phyloP scores from a whole-genome alignment of 2,329 filamentous ascomycete genomes.

The Aspergillus glaucus region DNA sequence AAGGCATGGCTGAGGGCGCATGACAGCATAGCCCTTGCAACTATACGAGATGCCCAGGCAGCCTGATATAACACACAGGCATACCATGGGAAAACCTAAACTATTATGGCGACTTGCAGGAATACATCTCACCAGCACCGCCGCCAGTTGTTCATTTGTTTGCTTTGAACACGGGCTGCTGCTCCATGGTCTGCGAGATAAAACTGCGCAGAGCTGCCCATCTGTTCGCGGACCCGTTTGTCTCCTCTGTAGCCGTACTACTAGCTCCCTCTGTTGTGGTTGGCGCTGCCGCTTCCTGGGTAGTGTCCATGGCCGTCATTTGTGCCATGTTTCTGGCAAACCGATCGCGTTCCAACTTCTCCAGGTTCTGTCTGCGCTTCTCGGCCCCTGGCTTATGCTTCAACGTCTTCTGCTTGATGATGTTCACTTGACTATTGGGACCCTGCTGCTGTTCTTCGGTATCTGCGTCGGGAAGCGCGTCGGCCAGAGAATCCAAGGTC shows the following conservation, averaged over 20 bases:
- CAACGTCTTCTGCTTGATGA: slow-evolving; percentile 69
- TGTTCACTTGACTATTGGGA: slow-evolving; percentile 51
- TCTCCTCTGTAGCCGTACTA: slow-evolving; percentile 1
- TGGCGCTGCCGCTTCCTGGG: slow-evolving; percentile 18
- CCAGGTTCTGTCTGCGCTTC: slow-evolving; percentile 75
- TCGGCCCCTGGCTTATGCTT: slow-evolving; percentile 70
- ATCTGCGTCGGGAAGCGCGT: slow-evolving; percentile 67
- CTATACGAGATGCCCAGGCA: not conserved
- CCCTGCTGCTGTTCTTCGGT: slow-evolving; percentile 44
- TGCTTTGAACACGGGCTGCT: slow-evolving; percentile 66
- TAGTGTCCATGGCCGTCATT: slow-evolving; percentile 45
- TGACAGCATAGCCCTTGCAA: not conserved
- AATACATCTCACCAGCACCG: too few relatives aligned
- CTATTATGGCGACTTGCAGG: too few relatives aligned
- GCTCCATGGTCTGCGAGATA: slow-evolving; percentile 82
- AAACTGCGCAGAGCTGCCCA: slow-evolving; percentile 80
- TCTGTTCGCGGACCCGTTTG: slow-evolving; percentile 48
- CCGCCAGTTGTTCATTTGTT: slow-evolving; percentile 20
- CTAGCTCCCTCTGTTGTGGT: slow-evolving; percentile 9
- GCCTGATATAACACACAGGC: not conserved
- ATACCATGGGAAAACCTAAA: too few relatives aligned
- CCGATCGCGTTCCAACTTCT: slow-evolving; percentile 72
- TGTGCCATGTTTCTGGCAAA: slow-evolving; percentile 79
- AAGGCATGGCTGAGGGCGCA: not conserved
- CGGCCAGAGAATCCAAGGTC: slow-evolving; percentile 67